Base-by-base conservation (phyloP, 495 filamentous ascomycete genomes). In the Bombardia bombarda region DNA sequence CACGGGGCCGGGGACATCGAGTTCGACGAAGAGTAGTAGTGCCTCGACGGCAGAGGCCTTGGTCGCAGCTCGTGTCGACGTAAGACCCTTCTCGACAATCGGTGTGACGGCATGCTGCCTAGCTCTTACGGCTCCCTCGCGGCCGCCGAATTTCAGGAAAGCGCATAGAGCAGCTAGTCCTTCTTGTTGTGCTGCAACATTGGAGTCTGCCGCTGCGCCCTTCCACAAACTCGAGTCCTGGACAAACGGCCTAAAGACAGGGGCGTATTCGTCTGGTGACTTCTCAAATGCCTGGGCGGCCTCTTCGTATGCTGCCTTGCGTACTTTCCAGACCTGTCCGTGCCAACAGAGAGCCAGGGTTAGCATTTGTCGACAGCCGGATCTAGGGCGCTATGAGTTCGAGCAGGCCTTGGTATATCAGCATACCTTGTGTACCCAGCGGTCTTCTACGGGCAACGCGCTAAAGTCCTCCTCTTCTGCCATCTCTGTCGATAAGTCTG, bases 161-260 rank as follows among this genome's bases (percentile, higher is more conserved):
- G 87, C 76, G 62, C 90, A 94, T 52, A 92, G 79, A 34, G 89
- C 79, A 25, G 74, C 80, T 33, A 99, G 76, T 48, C 87, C 92
- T 44, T 99, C 92, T 60, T 90, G 83, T 57, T 99, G 92, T 41
- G 92, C 92, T 7, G 93, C 92, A 40, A 99, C 93, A 57, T 99
- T 97, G 22, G 92, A 96, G 63, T 99, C 92, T 38, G 83, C 80
- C 4, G 89, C 90, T 1, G 89, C 92, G 22, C 81, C 83, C 64
- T 95, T 95, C 90, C 87, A 95, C 49, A 97, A 56, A 22, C 79
- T 68, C 2, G 88, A 74, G 47, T 97, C 90, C 57, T 88, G 80
- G 43, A 89, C 65, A 61, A 96, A 97, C 7, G 87, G 85, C 39
- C 77, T 73, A 46, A 97, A 95, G 7, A 80, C 80, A 8, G 89